Conservation (phyloP, 1,139 yeast species). For the Blastobotrys buckinghamii region DNA sequence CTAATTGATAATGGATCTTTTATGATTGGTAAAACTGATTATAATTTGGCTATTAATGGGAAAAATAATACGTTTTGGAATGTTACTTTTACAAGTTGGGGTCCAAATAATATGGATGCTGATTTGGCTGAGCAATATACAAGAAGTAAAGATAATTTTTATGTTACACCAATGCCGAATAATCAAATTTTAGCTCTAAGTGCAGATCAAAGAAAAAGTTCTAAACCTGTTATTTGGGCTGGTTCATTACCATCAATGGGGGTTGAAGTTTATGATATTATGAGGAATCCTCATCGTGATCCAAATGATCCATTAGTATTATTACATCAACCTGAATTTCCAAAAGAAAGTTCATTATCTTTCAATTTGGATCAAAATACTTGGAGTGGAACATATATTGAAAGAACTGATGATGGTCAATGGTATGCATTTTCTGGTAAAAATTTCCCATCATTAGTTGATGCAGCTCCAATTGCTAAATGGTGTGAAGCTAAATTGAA, state of each 20-base stretch:
- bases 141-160: conserved; percentile 53
- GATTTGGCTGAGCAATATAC: conserved; percentile 47
- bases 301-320: conserved; percentile 29
- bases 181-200: conserved; percentile 49
- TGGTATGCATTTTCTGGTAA: conserved; percentile 86
- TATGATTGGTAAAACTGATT: conserved; percentile 41
- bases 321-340: conserved; percentile 35
- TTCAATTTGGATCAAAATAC: not conserved
- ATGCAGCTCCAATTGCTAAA: conserved; percentile 57
- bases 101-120: conserved; percentile 79
- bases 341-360: conserved; percentile 3
- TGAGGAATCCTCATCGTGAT: conserved; percentile 24
- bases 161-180: conserved; percentile 81
- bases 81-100: conserved; percentile 86
- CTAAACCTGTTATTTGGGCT: conserved; percentile 71
- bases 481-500: conserved; percentile 23
- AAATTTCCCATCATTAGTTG: conserved; percentile 73
- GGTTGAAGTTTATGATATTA: conserved; percentile 68
- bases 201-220: conserved; percentile 50
- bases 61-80: conserved; percentile 72
- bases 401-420: conserved; percentile 56
- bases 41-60: conserved; percentile 58
- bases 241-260: conserved; percentile 54
- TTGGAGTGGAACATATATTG: conserved; percentile 50
- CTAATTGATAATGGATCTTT: conserved; percentile 28